Conservation (phyloP, 306 rosid genomes). For the Lagenaria siceraria region DNA sequence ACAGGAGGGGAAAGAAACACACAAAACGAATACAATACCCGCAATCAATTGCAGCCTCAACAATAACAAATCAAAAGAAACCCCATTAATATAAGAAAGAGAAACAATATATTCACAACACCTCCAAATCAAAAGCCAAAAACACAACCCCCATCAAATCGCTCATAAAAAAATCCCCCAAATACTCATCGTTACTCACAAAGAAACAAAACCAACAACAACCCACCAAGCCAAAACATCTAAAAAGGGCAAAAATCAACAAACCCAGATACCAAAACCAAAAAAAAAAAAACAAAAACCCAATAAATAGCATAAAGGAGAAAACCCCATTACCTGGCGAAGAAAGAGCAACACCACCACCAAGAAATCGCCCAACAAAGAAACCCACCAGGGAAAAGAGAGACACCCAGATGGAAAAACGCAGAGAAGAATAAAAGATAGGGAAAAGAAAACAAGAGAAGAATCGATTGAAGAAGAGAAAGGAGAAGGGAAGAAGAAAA, state of each 20-base stretch:
- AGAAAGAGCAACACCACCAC: neutral
- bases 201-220: neutral
- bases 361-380: neutral
- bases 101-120: neutral
- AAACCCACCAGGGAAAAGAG: neutral
- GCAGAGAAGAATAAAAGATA: neutral
- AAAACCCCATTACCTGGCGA: constrained; percentile 21
- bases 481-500: neutral
- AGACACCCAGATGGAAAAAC: neutral
- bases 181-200: neutral
- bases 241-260: neutral
- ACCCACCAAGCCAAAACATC: constrained; percentile 10
- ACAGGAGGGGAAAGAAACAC: neutral
- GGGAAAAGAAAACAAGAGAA: constrained; percentile 8
- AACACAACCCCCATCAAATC: neutral
- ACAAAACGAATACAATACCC: neutral
- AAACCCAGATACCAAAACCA: neutral
- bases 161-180: neutral
- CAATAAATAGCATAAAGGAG: neutral
- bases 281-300: neutral
- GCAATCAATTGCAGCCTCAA: neutral
- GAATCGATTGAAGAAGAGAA: neutral
- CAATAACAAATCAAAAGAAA: neutral
- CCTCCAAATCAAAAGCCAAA: neutral
- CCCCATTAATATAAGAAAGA: neutral